Evolutionary conservation across 495 filamentous ascomycete genomes (phyloP), one percentile per base, ranked within the genome.

Genomic region (Penicillium steckii): DNA sequence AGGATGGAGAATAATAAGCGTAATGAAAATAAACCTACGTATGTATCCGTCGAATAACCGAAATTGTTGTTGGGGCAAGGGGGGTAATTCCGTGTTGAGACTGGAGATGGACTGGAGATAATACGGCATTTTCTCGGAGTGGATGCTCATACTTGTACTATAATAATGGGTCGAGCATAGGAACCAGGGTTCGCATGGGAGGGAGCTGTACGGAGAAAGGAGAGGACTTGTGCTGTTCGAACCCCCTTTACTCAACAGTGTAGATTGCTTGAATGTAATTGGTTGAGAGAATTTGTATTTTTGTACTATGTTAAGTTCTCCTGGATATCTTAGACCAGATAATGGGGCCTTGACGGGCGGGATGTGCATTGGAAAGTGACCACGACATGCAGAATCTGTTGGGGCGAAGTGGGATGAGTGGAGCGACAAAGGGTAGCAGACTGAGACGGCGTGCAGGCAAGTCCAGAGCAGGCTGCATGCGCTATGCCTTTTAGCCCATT

Each of bases 51-150:
- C 33, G 33, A 37, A 37, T 37, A 4, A 37, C 33, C 3, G 33
- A 13, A 15, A 37, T 37, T n/a, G n/a, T n/a, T n/a, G n/a, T n/a
- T n/a, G n/a, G n/a, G n/a, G n/a, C n/a, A n/a, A n/a, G n/a, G n/a
- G n/a, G n/a, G n/a, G n/a, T n/a, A n/a, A n/a, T n/a, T n/a, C n/a
- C n/a, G n/a, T n/a, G 29, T n/a, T 32, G 29, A 32, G 29, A 9
- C 21, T 46, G 48, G 25, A 35, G 24, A 44, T 30, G 27, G 22
- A 0, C 42, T 46, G 59, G 59, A 62, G 32, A 53, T 53, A 62
- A 42, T 17, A 13, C 59, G 59, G 59, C 22, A 0, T 59, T 62
- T 62, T 62, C 59, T 62, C 59, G 59, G 59, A 13, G 29, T 50
- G 33, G 33, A 44, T 23, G 24, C 7, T 41, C 15, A 3, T 19